These are phyloP conservation scores for Magnolia officinalis DNA, from an alignment of 164 flowering plant species.

Conservation along the genomic window DNA sequence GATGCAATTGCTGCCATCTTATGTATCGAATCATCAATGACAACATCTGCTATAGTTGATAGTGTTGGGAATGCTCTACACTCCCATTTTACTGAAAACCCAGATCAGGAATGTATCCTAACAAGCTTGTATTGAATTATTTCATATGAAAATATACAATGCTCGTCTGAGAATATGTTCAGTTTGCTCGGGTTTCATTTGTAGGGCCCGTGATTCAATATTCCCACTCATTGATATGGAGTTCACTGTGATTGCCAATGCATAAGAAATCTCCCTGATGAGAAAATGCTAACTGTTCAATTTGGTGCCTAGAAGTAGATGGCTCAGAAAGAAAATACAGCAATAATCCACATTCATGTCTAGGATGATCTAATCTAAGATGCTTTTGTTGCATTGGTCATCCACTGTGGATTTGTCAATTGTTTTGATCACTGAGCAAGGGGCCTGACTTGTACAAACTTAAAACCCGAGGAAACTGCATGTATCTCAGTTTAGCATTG, in stretches of 20 bases:
- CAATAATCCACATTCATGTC: not conserved
- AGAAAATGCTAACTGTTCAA: not conserved
- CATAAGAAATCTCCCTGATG: not conserved
- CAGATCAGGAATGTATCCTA: slow-evolving; percentile 97
- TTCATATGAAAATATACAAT: too few species aligned
- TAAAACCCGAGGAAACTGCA: too few species aligned
- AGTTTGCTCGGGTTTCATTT: not conserved
- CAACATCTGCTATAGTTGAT: slow-evolving; percentile 91
- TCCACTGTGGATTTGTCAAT: too few species aligned
- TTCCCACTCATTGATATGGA: not conserved
- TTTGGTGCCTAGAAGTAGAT: not conserved
- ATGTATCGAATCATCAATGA: slow-evolving; percentile 96
- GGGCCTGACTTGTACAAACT: too few species aligned
- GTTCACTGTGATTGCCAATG: not conserved
- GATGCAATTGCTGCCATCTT: slow-evolving; percentile 94
- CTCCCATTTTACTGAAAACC: slow-evolving; percentile 83
- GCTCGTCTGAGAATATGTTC: not conserved
- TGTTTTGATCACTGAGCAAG: not conserved
- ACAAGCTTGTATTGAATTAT: not conserved
- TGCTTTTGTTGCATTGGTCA: too few species aligned
- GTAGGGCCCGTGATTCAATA: not conserved
- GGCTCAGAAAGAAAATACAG: too few species aligned
- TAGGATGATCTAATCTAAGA: not conserved
- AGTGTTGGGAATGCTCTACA: slow-evolving; percentile 87
- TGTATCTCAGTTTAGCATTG: too few species aligned